Evolutionary conservation across 345 rosid species (phyloP), one percentile per base, ranked within the genome.

Genomic region (Acer negundo): DNA sequence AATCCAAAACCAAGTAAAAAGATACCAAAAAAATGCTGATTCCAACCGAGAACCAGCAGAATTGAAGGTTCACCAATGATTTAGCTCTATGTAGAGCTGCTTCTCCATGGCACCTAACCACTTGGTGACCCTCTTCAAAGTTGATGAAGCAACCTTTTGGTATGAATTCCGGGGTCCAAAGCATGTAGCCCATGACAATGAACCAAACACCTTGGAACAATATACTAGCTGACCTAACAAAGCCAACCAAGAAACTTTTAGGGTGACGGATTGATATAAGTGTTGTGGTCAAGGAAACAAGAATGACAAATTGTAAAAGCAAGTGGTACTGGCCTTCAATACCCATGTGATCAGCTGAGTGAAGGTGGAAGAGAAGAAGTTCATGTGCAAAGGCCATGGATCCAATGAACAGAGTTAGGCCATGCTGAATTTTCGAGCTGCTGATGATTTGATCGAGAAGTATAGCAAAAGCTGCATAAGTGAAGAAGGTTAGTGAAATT

Each of bases 291-390:
- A 95, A 77, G n/a, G 91, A 92, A 70, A 92, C 88, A 3, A 76
- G 59, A 3, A 95, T 80, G 13, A 81, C 75, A 38, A 86, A 55
- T 78, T 95, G 97, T 53, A 93, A 81, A 67, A 93, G 89, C 73
- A 92, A 77, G 64, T 95, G 98, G 80, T 93, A 95, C 9, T 90
- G 97, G 0, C 97, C 97, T 81, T 95, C 94, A 7, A 95, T 80
- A 7, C 97, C 97, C 78, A 78, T 87, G 74, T 95, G 97, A 69
- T 92, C 97, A 17, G 97, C 67, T 0, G 98, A 90, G 78, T 93
- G 98, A 23, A 93, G 92, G 78, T 82, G 94, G 86, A 95, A 93
- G 17, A 95, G 84, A 56, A 95, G 79, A n/a, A 93, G 84, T 68
- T 93, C 87, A 31, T 93, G 98, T 0, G 87, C 84, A 42, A 95